Evolutionary conservation across 768 basidiomycete species (phyloP), one percentile per base, ranked within the genome.

Genomic region (Tylopilus vinaceipallidus): DNA sequence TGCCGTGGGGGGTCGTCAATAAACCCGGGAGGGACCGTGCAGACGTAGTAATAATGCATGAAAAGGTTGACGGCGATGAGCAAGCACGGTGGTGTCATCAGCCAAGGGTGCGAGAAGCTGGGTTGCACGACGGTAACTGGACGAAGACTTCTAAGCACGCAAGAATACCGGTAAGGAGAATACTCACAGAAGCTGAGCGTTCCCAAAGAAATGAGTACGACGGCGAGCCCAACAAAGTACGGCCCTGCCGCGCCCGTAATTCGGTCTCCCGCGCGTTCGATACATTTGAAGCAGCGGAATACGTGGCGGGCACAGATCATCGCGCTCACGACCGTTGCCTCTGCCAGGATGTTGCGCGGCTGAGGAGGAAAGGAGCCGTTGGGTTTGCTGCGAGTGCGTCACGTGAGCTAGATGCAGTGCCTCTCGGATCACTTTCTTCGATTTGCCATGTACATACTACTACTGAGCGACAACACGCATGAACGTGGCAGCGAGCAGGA

Each of bases 241-340:
- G 94, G 95, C 0, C 95, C 95, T 26, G 91, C 94, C 45, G 89
- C 87, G 45, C 94, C 92, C 0, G 92, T 97, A 33, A 95, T 59
- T 56, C 78, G 73, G 66, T 97, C 91, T 6, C 80, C 95, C 42
- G 73, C 68, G 45, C 82, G 72, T 71, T 98, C 94, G 12, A 95
- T 64, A 13, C 66, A 68, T 63, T 74, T 82, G 71, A 83, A 86
- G 62, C 84, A 86, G 26, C 74, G 71, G 56, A 84, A 85, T 43
- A 68, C 57, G 13, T 38, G 54, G 23, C 53, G 68, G 11, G 58
- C 53, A 47, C 68, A 69, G 33, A 62, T 29, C 66, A 70, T 67
- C 32, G 27, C 37, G 34, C 14, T 17, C 9, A 20, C 14, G 9
- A 11, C 20, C 36, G n/a, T 22, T 10, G 6, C 8, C 2, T 8